Evolutionary conservation across 192 early-diverging fungal species (phyloP).

Genomic region (Spizellomyces punctatus): DNA sequence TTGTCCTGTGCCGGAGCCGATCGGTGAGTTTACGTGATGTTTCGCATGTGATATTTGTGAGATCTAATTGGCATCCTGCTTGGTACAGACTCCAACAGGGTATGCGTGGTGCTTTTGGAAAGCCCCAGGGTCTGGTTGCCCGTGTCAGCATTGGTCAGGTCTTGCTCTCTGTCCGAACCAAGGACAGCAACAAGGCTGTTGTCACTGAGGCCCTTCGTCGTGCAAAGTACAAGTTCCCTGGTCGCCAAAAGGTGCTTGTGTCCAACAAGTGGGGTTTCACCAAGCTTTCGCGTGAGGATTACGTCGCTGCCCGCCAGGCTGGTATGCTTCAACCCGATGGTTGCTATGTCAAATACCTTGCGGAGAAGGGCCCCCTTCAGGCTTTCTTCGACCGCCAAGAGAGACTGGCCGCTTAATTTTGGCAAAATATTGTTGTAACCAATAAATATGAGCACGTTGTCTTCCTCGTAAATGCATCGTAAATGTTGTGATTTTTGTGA

Average conservation of each 20-base stretch:
- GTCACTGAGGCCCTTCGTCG: conserved; percentile 93
- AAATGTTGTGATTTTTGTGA: too few species aligned
- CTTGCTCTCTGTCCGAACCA: conserved; percentile 93
- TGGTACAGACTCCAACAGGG: conserved; percentile 78
- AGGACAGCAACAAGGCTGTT: conserved; percentile 89
- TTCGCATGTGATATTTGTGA: neutral
- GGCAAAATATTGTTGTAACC: too few species aligned
- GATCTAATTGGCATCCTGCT: neutral
- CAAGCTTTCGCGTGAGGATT: conserved; percentile 87
- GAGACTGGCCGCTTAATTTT: conserved; percentile 6
- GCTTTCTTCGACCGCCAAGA: conserved; percentile 42
- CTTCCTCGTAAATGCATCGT: too few species aligned
- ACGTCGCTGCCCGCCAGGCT: conserved; percentile 72
- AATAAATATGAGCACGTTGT: too few species aligned
- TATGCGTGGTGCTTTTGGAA: conserved; percentile 99
- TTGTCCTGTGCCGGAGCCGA: conserved; percentile 99
- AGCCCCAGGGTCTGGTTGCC: conserved; percentile 92
- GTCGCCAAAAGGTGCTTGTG: conserved; percentile 97
- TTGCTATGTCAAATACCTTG: conserved; percentile 93
- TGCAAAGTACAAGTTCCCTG: conserved; percentile 99
- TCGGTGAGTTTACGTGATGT: conserved; percentile 44
- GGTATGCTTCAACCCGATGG: conserved; percentile 89
- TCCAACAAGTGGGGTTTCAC: conserved; percentile 99
- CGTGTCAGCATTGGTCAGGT: conserved; percentile 99
- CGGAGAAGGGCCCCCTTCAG: conserved; percentile 76